phyloP scores from a whole-genome alignment of 164 flowering plant species.

The Annona cherimola region DNA sequence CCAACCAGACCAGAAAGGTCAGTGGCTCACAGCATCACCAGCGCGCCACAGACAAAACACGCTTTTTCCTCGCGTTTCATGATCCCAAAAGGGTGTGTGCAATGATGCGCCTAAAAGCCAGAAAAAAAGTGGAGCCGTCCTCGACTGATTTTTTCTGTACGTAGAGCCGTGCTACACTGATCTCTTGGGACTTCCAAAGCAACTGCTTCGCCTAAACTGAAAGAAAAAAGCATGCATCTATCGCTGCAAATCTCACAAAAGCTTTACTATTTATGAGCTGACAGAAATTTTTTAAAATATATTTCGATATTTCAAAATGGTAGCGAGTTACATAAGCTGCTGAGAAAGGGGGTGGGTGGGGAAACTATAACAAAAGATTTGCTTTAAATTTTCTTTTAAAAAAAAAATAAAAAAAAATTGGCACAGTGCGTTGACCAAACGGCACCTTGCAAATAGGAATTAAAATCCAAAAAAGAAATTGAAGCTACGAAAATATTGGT shows the following conservation, averaged over 20 bases:
- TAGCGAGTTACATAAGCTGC: not conserved
- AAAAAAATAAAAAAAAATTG: not conserved
- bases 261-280: not conserved
- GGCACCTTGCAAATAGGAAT: not conserved
- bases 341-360: too few relatives aligned
- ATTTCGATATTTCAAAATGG: too few relatives aligned
- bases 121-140: too few relatives aligned
- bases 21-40: not conserved
- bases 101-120: not conserved
- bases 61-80: slow-evolving; percentile 16
- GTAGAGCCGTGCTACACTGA: not conserved
- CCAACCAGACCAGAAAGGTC: too few relatives aligned
- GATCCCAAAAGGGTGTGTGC: slow-evolving; percentile 8
- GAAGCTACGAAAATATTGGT: too few relatives aligned
- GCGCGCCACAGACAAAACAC: slow-evolving; percentile 22
- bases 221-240: not conserved
- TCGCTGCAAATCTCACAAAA: not conserved
- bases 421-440: too few relatives aligned
- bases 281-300: not conserved
- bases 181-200: not conserved
- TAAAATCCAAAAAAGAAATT: not conserved
- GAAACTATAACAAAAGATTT: not conserved
- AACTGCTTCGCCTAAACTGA: too few relatives aligned
- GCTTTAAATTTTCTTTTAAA: not conserved
- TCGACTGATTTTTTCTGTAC: not conserved